phyloP scores from a whole-genome alignment of 208 protist species.

The Leishmania aethiopica region DNA sequence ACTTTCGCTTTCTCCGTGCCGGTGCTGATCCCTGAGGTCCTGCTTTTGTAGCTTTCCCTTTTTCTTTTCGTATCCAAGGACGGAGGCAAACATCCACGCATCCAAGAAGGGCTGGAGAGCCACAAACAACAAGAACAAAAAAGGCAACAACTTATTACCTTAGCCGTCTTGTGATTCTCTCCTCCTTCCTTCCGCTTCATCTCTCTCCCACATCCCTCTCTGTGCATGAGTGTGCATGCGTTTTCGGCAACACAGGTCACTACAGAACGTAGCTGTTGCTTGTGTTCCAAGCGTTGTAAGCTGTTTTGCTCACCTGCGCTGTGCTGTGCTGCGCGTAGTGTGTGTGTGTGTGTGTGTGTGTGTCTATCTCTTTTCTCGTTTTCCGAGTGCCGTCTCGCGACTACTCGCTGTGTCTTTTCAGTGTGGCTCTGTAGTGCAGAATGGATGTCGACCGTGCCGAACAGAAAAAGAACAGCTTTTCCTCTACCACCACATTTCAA shows the following conservation, averaged over 20 bases:
- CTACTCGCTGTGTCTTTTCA: not conserved
- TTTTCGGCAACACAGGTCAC: not conserved
- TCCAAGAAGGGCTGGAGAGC: not conserved
- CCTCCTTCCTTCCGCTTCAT: not conserved
- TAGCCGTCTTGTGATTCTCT: not conserved
- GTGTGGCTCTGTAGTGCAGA: not conserved
- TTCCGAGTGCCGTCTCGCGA: not conserved
- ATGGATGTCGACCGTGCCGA: not conserved
- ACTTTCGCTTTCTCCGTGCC: slow-evolving; percentile 8
- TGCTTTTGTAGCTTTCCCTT: not conserved
- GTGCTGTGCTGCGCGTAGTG: not conserved
- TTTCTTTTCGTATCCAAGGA: not conserved
- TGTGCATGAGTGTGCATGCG: not conserved
- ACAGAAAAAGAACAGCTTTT: not conserved
- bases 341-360: not conserved
- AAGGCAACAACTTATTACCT: not conserved
- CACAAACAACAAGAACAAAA: not conserved
- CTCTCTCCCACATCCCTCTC: not conserved
- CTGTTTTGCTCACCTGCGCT: not conserved
- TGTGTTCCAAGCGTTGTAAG: not conserved
- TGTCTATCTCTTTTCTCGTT: not conserved
- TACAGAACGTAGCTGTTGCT: not conserved
- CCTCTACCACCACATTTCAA: not conserved
- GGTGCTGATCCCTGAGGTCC: not conserved
- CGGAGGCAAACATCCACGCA: not conserved